Percentiles rank a stretch among this genome's conserved stretches.
These are phyloP conservation scores for Fusarium hainanense DNA, from an alignment of 2,329 filamentous ascomycete genomes.

Conservation along the genomic window DNA sequence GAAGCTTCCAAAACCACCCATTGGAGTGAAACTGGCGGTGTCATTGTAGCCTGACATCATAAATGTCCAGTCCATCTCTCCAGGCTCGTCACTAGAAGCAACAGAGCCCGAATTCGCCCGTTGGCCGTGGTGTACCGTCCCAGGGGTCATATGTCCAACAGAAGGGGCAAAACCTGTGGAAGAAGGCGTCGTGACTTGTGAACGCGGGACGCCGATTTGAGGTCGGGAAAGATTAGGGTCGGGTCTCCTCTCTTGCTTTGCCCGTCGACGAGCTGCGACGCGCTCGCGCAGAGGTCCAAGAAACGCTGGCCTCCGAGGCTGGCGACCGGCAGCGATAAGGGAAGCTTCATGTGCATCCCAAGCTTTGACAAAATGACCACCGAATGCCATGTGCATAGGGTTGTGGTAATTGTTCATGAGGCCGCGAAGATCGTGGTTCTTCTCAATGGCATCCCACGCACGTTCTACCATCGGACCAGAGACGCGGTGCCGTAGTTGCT, in stretches of 20 bases:
- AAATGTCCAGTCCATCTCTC: constrained; percentile 62
- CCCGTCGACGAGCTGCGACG: constrained; percentile 51
- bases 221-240: constrained; percentile 39
- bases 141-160: constrained; percentile 35
- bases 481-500: constrained; percentile 64
- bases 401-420: constrained; percentile 62
- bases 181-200: constrained; percentile 37
- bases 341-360: constrained; percentile 68
- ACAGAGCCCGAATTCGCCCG: constrained; percentile 32
- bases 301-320: constrained; percentile 58
- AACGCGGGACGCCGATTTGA: constrained; percentile 43
- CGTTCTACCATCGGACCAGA: constrained; percentile 67
- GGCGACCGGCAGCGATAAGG: constrained; percentile 57
- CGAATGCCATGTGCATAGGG: constrained; percentile 69
- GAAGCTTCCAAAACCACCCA: constrained; percentile 48
- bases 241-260: constrained; percentile 46
- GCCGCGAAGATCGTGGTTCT: constrained; percentile 65
- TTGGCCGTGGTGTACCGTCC: constrained; percentile 13
- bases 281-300: constrained; percentile 61
- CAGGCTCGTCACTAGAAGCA: constrained; percentile 46
- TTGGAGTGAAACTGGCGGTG: constrained; percentile 45
- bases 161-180: constrained; percentile 51
- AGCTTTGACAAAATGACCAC: constrained; percentile 68
- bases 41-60: constrained; percentile 58
- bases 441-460: constrained; percentile 67